phyloP scores from a whole-genome alignment of 2,329 filamentous ascomycete genomes.

The Pyrenophora seminiperda region DNA sequence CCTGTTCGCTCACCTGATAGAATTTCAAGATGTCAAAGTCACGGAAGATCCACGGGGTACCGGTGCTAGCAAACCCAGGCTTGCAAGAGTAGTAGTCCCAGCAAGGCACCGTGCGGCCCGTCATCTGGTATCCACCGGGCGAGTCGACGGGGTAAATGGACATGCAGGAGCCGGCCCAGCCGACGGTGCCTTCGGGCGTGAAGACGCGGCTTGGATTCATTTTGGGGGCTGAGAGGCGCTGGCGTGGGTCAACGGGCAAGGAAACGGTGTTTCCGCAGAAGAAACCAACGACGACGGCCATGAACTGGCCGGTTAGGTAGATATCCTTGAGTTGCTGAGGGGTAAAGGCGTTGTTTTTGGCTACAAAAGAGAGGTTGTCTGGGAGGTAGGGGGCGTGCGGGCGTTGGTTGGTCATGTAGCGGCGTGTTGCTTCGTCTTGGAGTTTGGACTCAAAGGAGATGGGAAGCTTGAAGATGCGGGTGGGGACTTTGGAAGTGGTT shows the following conservation, averaged over 20 bases:
- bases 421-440: constrained; percentile 59
- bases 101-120: constrained; percentile 58
- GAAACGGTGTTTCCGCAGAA: constrained; percentile 60
- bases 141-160: constrained; percentile 62
- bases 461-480: constrained; percentile 51
- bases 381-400: constrained; percentile 66
- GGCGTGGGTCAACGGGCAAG: constrained; percentile 60
- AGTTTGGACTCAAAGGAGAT: constrained; percentile 52
- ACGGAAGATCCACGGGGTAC: constrained; percentile 60
- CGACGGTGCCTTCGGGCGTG: constrained; percentile 62
- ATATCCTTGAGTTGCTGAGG: constrained; percentile 57
- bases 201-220: constrained; percentile 62
- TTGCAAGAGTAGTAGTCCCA: constrained; percentile 61
- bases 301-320: constrained; percentile 57
- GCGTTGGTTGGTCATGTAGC: constrained; percentile 67
- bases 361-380: constrained; percentile 64
- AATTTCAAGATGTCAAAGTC: constrained; percentile 64
- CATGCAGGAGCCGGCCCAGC: constrained; percentile 62
- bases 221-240: constrained; percentile 61
- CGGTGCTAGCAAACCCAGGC: constrained; percentile 48
- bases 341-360: constrained; percentile 60
- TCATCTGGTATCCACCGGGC: constrained; percentile 63
- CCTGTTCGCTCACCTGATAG: constrained; percentile 58
- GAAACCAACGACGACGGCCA: constrained; percentile 61
- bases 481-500: constrained; percentile 49